Evolutionary conservation across 495 filamentous ascomycete genomes (phyloP).

Genomic region (Articulospora tetracladia): DNA sequence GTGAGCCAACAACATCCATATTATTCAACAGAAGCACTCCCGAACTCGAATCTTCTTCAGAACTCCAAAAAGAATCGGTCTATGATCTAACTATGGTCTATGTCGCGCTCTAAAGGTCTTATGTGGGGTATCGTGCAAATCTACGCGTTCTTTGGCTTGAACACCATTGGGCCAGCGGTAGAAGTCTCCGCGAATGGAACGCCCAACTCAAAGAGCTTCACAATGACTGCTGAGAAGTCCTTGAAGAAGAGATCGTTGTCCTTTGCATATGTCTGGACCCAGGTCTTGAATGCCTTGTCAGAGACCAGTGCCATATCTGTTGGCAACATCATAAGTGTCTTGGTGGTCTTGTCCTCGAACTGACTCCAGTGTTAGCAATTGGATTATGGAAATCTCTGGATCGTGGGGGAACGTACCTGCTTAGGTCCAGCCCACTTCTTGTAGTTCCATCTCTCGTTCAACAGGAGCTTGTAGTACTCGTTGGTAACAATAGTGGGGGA

Average conservation of each 20-base stretch:
- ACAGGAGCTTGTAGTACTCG: constrained; percentile 84
- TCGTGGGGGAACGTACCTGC: neutral
- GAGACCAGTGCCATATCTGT: constrained; percentile 83
- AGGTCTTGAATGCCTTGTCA: constrained; percentile 82
- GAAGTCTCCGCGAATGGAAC: constrained; percentile 76
- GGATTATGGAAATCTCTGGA: neutral
- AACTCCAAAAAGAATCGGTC: constrained; percentile 1
- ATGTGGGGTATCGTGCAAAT: neutral
- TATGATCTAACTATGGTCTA: constrained; percentile 5
- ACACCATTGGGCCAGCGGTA: constrained; percentile 52
- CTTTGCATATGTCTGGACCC: constrained; percentile 88
- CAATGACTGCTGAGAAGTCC: constrained; percentile 77
- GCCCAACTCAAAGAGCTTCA: constrained; percentile 89
- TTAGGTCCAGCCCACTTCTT: constrained; percentile 92
- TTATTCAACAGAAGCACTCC: neutral
- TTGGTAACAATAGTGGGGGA: constrained; percentile 92
- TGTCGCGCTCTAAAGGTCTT: neutral
- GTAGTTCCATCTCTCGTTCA: constrained; percentile 88
- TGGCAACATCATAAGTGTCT: constrained; percentile 95
- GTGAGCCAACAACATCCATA: neutral
- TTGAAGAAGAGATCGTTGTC: constrained; percentile 90
- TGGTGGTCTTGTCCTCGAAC: constrained; percentile 79
- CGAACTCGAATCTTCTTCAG: neutral
- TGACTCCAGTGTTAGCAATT: constrained; percentile 32
- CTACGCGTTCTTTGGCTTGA: constrained; percentile 62